Conservation (phyloP, 1,284 basidiomycete species). For the Cerrena zonata region DNA sequence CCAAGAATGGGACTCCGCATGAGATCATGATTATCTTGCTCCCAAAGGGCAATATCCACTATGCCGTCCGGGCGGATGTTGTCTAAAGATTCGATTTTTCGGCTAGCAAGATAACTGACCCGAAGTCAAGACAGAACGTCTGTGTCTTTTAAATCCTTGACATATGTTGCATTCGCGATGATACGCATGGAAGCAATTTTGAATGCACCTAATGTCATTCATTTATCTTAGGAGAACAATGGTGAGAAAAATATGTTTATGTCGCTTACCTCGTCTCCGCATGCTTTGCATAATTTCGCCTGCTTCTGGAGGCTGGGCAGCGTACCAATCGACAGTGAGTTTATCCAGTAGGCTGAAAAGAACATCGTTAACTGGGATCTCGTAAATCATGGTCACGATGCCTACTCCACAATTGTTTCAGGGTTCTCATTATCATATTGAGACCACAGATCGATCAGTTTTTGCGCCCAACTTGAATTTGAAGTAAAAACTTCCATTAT, state of each 20-base stretch:
- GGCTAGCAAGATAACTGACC: neutral
- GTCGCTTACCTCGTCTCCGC: neutral
- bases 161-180: constrained; percentile 3
- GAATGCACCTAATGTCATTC: constrained; percentile 3
- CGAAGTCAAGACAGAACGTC: constrained; percentile 10
- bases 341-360: neutral
- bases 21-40: neutral
- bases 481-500: constrained; percentile 2
- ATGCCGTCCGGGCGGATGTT: too few species aligned
- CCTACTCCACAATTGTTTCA: neutral
- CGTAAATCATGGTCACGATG: too few species aligned
- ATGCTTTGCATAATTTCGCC: neutral
- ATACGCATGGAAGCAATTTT: constrained; percentile 3
- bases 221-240: too few species aligned
- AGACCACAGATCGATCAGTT: constrained; percentile 5
- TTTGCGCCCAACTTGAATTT: neutral
- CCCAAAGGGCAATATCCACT: neutral
- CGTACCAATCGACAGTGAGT: neutral
- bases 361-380: too few species aligned
- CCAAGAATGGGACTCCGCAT: neutral
- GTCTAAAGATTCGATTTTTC: neutral
- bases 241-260: too few species aligned
- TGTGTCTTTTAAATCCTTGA: neutral
- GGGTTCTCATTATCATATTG: constrained; percentile 4
- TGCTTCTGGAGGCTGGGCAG: neutral